Conservation (phyloP, 371 early-diverging fungal species). For the Actinomortierella wolfii region DNA sequence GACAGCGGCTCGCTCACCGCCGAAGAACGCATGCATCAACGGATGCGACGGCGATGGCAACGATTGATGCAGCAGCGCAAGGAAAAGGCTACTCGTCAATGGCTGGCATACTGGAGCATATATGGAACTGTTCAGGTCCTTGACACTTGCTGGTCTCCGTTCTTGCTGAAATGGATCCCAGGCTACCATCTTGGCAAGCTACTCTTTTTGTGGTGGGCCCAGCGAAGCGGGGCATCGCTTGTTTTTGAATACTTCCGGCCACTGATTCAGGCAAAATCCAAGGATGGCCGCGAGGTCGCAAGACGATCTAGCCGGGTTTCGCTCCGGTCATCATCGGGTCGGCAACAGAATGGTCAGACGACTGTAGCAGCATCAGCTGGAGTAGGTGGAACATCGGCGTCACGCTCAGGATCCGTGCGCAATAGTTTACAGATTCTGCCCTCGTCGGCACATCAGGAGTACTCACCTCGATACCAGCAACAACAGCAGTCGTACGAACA, state of each 20-base stretch:
- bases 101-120: slow-evolving; percentile 47
- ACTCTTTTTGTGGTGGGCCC: slow-evolving; percentile 45
- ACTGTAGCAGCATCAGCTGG: background rate
- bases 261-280: slow-evolving; percentile 42
- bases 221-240: slow-evolving; percentile 36
- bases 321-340: no score
- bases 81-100: slow-evolving; percentile 44
- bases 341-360: no score
- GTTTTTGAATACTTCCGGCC: slow-evolving; percentile 47
- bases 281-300: slow-evolving; percentile 46
- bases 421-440: slow-evolving; percentile 33
- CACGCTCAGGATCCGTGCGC: slow-evolving; percentile 15
- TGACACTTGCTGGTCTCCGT: slow-evolving; percentile 42
- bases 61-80: slow-evolving; percentile 37
- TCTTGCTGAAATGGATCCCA: slow-evolving; percentile 43
- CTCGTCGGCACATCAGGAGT: slow-evolving; percentile 22
- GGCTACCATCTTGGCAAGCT: slow-evolving; percentile 44
- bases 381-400: slow-evolving; percentile 1
- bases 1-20: slow-evolving; percentile 32
- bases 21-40: slow-evolving; percentile 34
- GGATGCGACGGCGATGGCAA: slow-evolving; percentile 44
- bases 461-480: slow-evolving; percentile 33
- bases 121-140: slow-evolving; percentile 44
- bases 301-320: slow-evolving; percentile 18
- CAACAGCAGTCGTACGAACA: slow-evolving; percentile 32